phyloP scores from a whole-genome alignment of 345 rosid species.

The Sapria himalayana region DNA sequence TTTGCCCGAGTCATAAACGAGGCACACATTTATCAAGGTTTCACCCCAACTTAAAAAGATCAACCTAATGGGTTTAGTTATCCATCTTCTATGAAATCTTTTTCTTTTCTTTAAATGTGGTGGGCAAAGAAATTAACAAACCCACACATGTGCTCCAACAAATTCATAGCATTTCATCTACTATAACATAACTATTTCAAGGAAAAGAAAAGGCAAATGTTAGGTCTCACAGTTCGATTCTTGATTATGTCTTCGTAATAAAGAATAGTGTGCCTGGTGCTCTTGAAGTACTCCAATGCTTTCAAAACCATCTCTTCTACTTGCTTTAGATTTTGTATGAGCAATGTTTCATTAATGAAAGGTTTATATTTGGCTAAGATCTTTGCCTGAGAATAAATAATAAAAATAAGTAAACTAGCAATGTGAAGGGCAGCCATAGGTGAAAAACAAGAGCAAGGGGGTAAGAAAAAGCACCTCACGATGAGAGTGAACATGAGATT shows the following conservation, averaged over 20 bases:
- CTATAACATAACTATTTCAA: no score
- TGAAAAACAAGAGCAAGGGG: not conserved
- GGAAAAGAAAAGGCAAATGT: not conserved
- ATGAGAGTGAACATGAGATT: conserved; percentile 87
- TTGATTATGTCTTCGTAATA: conserved; percentile 81
- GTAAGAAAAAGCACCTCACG: conserved; percentile 34
- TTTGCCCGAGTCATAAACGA: no score
- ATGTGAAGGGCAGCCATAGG: not conserved
- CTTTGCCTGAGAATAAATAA: conserved; percentile 59
- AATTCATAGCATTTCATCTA: no score
- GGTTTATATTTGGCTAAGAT: conserved; percentile 87
- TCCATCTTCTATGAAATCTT: no score
- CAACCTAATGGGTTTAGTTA: no score
- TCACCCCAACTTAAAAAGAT: no score
- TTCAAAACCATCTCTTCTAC: conserved; percentile 46
- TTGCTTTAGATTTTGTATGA: conserved; percentile 40
- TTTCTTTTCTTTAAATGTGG: no score
- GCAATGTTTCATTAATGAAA: conserved; percentile 35
- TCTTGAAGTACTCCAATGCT: conserved; percentile 67
- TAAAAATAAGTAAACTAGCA: not conserved
- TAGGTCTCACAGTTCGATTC: conserved; percentile 54
- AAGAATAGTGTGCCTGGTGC: conserved; percentile 51
- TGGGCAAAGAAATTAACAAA: no score
- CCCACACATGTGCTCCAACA: no score
- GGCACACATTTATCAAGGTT: no score